A percentile compares a stretch with the other conserved stretches of the same genome.
Evolutionary conservation across 768 basidiomycete genomes (phyloP).

Genomic region (Obba rivulosa): DNA sequence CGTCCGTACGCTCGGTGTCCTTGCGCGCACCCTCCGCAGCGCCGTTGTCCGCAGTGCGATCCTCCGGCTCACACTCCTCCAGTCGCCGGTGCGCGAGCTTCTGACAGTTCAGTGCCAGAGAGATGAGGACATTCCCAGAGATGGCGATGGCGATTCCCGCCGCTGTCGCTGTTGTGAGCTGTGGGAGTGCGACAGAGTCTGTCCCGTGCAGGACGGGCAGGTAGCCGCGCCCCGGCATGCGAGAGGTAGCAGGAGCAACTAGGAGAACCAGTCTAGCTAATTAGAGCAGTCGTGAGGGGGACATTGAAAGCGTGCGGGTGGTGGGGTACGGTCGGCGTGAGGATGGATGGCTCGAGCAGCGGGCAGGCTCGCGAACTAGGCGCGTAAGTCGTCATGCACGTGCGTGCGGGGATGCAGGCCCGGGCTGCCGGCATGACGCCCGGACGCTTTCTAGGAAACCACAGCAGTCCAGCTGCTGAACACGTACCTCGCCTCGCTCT

Average conservation of each 20-base stretch:
- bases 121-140: conserved; percentile 82
- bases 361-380: not conserved
- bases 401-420: not conserved
- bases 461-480: no score
- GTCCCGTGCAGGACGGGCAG: no score
- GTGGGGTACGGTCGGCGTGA: no score
- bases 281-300: no score
- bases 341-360: no score
- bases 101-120: conserved; percentile 86
- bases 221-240: no score
- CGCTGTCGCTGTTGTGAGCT: conserved; percentile 47
- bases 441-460: not conserved
- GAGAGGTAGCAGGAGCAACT: no score
- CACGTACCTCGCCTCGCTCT: no score
- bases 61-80: conserved; percentile 24
- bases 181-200: conserved; percentile 32
- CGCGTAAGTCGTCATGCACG: not conserved
- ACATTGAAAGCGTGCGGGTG: no score
- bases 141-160: conserved; percentile 84
- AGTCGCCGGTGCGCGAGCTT: conserved; percentile 83
- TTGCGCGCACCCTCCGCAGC: not conserved
- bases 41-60: conserved; percentile 1
- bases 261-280: no score
- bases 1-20: not conserved
- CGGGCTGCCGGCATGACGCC: no score